Evolutionary conservation across 2,329 filamentous ascomycete genomes (phyloP).

Genomic region (Esteya vermicola): DNA sequence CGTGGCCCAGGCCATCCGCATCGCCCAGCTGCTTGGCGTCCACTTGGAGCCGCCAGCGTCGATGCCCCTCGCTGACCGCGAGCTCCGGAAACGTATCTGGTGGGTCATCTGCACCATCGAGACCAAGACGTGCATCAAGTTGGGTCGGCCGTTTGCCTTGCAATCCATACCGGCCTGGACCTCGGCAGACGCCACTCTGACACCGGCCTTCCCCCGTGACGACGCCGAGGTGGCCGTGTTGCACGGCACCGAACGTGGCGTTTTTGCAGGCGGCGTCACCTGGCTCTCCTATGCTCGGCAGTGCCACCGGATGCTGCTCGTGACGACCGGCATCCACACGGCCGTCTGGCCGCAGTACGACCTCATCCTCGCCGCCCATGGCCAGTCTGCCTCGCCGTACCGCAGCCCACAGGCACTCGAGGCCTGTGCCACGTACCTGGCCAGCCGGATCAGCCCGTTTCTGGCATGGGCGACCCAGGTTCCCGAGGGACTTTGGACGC

Average conservation of each 20-base stretch:
- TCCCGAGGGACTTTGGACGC: neutral
- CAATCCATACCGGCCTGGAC: conserved; percentile 5
- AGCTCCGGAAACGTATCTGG: conserved; percentile 36
- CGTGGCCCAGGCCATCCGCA: conserved; percentile 25
- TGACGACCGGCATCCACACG: conserved; percentile 16
- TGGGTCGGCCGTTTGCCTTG: conserved; percentile 28
- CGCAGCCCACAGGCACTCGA: conserved; percentile 1
- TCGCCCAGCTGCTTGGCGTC: conserved; percentile 30
- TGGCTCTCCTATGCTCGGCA: conserved; percentile 24
- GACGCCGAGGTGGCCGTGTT: neutral
- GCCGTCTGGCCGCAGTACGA: neutral
- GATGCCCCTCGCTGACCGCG: conserved; percentile 19
- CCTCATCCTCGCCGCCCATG: neutral
- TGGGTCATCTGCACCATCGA: conserved; percentile 36
- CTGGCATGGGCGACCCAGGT: conserved; percentile 1
- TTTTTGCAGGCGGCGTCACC: conserved; percentile 16
- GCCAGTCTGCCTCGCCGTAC: neutral
- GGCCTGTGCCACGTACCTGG: conserved; percentile 1
- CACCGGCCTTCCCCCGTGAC: conserved; percentile 19
- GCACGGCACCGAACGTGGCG: conserved; percentile 8
- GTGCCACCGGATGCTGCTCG: conserved; percentile 19
- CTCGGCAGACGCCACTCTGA: conserved; percentile 7
- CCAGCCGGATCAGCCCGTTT: neutral
- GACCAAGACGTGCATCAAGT: conserved; percentile 28
- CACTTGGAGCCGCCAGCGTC: conserved; percentile 27